These are phyloP conservation scores for Quillaja saponaria DNA, from an alignment of 306 rosid genomes.

Conservation along the genomic window DNA sequence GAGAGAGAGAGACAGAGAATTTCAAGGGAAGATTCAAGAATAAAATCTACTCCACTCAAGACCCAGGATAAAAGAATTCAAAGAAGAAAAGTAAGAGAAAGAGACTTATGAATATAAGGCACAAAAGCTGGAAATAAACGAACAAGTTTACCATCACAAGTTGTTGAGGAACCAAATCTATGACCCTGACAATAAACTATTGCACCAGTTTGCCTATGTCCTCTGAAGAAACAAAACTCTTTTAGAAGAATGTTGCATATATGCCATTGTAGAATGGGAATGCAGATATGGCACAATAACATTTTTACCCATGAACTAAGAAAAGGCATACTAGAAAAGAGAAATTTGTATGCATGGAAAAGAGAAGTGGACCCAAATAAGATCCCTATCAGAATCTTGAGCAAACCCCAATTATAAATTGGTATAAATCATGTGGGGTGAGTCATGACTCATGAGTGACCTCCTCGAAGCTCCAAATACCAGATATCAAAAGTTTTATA, in stretches of 20 bases:
- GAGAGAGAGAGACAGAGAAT: too few species aligned
- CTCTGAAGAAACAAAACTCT: too few species aligned
- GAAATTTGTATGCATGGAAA: too few species aligned
- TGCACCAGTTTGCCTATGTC: conserved; percentile 6
- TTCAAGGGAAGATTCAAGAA: conserved; percentile 2
- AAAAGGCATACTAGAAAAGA: conserved; percentile 14
- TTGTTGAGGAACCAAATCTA: conserved; percentile 1
- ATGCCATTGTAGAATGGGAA: conserved; percentile 18
- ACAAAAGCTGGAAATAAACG: neutral
- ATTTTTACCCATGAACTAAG: too few species aligned
- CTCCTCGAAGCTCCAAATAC: conserved; percentile 1
- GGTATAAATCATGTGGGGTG: too few species aligned
- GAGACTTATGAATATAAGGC: neutral
- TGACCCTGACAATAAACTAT: neutral
- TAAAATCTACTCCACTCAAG: neutral
- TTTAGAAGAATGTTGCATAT: conserved; percentile 8
- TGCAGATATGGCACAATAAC: too few species aligned
- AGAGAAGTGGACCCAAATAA: too few species aligned
- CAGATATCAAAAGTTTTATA: neutral
- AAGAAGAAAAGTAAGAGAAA: neutral
- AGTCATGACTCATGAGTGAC: too few species aligned
- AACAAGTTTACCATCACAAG: conserved; percentile 13
- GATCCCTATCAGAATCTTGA: too few species aligned
- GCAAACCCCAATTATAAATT: too few species aligned
- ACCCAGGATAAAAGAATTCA: neutral